Base-by-base conservation (phyloP, 768 basidiomycete genomes). In the Mycena filopes region DNA sequence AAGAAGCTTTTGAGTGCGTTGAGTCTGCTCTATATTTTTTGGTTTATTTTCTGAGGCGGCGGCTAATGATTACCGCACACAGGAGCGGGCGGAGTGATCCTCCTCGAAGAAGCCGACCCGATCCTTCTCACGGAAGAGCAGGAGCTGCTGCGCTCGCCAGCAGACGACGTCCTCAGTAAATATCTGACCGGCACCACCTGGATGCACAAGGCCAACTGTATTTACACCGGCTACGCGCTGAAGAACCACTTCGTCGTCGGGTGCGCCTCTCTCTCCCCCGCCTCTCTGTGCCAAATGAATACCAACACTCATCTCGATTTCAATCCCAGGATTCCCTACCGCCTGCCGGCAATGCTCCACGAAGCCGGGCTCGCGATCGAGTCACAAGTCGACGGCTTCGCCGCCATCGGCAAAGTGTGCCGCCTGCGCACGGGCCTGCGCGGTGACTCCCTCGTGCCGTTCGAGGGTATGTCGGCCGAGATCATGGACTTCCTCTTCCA, bases 131-230 rank as follows among this genome's bases (percentile, higher is more conserved):
- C 48, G 29, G 5, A 28, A 15, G 25, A 47, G 46, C 46, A 47
- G 46, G 23, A 26, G 46, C 46, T 10, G 2, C 11, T 28, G 7
- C 2, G 8, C n/a, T n/a, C n/a, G n/a, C n/a, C n/a, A n/a, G n/a
- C n/a, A n/a, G n/a, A n/a, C 15, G 28, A 50, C 29, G 29, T 31
- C 15, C 47, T 31, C 3, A 48, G 18, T 16, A 29, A 15, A 33
- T 33, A 48, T n/a, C 15, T 50, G 16, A 7, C 8, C 4, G 48
- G 48, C 7, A 6, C 28, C 3, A 50, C 29, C 16, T 50, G 48
- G 48, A 33, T 50, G 28, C 48, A 50, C 7, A 50, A 50, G 16
- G 48, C 48, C n/a, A 50, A 50, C n/a, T 50, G 48, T 31, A 28
- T 50, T 4, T 50, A 33, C 20, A 33, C 48, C 15, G 48, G 48